These are phyloP conservation scores for Talaromyces sp. DNA, from an alignment of 2,329 filamentous ascomycete genomes.

Conservation along the genomic window DNA sequence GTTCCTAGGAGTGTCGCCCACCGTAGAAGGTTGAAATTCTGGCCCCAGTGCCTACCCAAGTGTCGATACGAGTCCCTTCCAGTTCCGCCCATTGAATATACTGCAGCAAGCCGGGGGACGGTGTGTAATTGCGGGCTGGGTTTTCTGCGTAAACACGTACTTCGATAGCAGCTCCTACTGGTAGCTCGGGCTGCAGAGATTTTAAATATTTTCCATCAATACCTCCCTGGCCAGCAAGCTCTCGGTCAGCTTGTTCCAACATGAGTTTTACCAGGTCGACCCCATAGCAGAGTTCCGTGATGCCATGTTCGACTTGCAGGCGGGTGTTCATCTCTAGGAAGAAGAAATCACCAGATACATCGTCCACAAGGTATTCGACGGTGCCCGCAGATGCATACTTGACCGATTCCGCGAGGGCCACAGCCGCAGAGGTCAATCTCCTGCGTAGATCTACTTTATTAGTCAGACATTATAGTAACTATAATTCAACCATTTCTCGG, in stretches of 20 bases:
- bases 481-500: constrained; percentile 12
- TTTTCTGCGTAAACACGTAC: constrained; percentile 55
- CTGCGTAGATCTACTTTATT: constrained; percentile 47
- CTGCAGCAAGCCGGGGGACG: constrained; percentile 56
- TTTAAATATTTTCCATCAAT: constrained; percentile 35
- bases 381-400: constrained; percentile 81
- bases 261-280: constrained; percentile 53
- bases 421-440: constrained; percentile 62
- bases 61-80: constrained; percentile 53
- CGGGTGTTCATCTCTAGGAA: constrained; percentile 58
- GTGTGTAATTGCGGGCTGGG: constrained; percentile 54
- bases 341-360: constrained; percentile 72
- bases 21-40: constrained; percentile 55
- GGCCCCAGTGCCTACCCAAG: constrained; percentile 57
- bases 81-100: constrained; percentile 52
- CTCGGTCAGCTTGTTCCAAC: constrained; percentile 52
- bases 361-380: constrained; percentile 85
- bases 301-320: constrained; percentile 55
- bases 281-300: constrained; percentile 53
- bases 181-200: constrained; percentile 39
- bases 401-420: constrained; percentile 56
- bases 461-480: constrained; percentile 17
- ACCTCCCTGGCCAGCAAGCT: constrained; percentile 44
- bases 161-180: constrained; percentile 49
- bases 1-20: constrained; percentile 16